Evolutionary conservation across 495 filamentous ascomycete species (phyloP), one percentile per base, ranked within the genome.

Genomic region (Penicillium simplicissimum): DNA sequence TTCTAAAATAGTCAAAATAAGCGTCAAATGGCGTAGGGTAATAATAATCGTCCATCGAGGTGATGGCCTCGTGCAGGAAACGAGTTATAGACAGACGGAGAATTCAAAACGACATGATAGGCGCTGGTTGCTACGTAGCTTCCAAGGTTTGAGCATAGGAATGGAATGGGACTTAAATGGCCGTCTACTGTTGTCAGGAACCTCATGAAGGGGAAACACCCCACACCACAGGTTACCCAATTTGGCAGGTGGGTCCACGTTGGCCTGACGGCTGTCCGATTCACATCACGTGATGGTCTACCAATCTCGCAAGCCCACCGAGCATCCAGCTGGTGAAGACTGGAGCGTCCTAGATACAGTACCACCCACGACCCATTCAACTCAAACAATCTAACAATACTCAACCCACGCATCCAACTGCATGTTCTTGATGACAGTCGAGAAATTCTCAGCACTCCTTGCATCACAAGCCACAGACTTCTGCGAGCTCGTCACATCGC

Each of bases 361-460:
- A 25, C 23, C 4, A 42, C n/a, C n/a, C 5, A 1, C 13, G 6
- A 19, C 40, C 40, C 14, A 19, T 14, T 17, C 10, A 0, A 23
- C 51, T 19, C 5, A 2, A 6, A 31, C 14, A n/a, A 15, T 42
- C 53, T 55, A 74, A 53, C 84, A 87, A 34, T 71, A 76, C 66
- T 85, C 69, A 8, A 85, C 78, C 84, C 84, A 89, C 36, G 80
- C 80, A 60, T 85, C 76, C 60, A 89, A 67, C 60, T 84, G 63
- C 84, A 86, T 84, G 45, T 82, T 81, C 78, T 89, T 89, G 59
- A 90, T 70, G 5, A 89, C 73, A 6, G 85, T 90, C 21, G 84
- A 87, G 58, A 90, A 89, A 10, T 79, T 76, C 4, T 65, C 63
- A 3, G 71, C 72, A 11, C 65, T 70, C 8, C 52, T 58, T 8